These are phyloP conservation scores for Aspergillus viridinutans DNA, from an alignment of 2,329 filamentous ascomycete genomes.

Conservation along the genomic window DNA sequence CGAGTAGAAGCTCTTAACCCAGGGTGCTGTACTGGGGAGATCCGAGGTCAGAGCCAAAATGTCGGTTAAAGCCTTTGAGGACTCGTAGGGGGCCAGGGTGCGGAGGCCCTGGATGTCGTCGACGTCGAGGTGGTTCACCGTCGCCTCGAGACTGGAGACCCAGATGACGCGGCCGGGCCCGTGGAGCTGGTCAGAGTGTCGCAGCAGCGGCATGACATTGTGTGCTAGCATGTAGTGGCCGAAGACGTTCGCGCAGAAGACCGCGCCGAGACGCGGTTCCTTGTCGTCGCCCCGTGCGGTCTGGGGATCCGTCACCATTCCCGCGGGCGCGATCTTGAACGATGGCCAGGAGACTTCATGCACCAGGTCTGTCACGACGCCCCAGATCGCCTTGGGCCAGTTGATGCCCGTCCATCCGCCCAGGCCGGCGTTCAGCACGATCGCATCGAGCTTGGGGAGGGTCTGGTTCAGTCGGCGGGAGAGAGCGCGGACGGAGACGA, in stretches of 20 bases:
- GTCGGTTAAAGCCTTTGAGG: constrained; percentile 82
- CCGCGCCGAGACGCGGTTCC: constrained; percentile 66
- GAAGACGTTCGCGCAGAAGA: constrained; percentile 91
- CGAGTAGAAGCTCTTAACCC: constrained; percentile 56
- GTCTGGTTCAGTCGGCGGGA: constrained; percentile 46
- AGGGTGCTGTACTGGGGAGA: constrained; percentile 59
- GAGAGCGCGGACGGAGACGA: constrained; percentile 54
- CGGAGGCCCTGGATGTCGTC: constrained; percentile 73
- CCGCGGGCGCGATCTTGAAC: constrained; percentile 65
- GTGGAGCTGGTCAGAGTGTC: constrained; percentile 39
- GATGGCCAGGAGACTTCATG: constrained; percentile 70
- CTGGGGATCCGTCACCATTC: constrained; percentile 54
- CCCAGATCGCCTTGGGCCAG: constrained; percentile 59
- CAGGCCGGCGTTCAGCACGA: constrained; percentile 84
- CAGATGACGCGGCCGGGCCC: constrained; percentile 70
- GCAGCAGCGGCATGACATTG: constrained; percentile 70
- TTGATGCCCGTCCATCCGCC: constrained; percentile 80
- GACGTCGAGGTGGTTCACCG: constrained; percentile 52
- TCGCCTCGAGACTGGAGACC: constrained; percentile 77
- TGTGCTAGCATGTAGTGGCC: constrained; percentile 90
- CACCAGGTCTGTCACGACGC: constrained; percentile 58
- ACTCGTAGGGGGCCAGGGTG: constrained; percentile 69
- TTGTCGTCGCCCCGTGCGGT: constrained; percentile 29
- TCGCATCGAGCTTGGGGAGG: constrained; percentile 68
- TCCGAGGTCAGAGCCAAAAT: constrained; percentile 69